phyloP scores from a whole-genome alignment of 345 rosid species.

The Salix dunnii region DNA sequence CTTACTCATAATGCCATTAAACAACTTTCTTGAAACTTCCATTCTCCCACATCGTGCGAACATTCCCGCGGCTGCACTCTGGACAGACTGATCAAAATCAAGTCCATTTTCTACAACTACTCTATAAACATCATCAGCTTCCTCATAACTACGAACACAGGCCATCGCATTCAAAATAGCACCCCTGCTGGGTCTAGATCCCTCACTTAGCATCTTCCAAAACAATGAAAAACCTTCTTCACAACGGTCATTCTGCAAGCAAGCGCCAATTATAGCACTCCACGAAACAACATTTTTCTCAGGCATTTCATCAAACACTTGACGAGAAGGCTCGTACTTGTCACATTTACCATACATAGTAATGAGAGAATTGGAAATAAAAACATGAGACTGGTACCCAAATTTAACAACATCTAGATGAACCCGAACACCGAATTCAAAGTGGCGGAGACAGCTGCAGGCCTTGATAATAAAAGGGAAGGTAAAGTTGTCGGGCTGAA shows the following conservation, averaged over 20 bases:
- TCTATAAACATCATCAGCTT: conserved; percentile 22
- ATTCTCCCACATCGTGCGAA: conserved; percentile 29
- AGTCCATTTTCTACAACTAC: conserved; percentile 24
- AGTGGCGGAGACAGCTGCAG: conserved; percentile 26
- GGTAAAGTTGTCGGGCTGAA: conserved; percentile 35
- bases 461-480: conserved; percentile 44
- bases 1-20: conserved; percentile 21
- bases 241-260: conserved; percentile 6
- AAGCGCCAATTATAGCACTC: conserved; percentile 33
- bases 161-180: conserved; percentile 32
- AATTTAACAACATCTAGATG: conserved; percentile 23
- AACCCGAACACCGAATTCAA: conserved; percentile 24
- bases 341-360: conserved; percentile 41
- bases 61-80: conserved; percentile 21
- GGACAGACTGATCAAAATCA: conserved; percentile 23
- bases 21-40: conserved; percentile 22
- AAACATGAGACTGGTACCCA: conserved; percentile 30
- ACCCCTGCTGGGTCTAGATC: conserved; percentile 20
- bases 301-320: conserved; percentile 31
- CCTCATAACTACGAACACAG: conserved; percentile 16
- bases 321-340: conserved; percentile 8
- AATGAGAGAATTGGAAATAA: conserved; percentile 39
- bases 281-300: conserved; percentile 34
- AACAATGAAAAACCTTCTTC: conserved; percentile 29
- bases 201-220: conserved; percentile 28